Percentiles rank a stretch among this genome's conserved stretches.
These are phyloP conservation scores for Blastomyces emzantsi DNA, from an alignment of 2,329 filamentous ascomycete species.

Conservation along the genomic window DNA sequence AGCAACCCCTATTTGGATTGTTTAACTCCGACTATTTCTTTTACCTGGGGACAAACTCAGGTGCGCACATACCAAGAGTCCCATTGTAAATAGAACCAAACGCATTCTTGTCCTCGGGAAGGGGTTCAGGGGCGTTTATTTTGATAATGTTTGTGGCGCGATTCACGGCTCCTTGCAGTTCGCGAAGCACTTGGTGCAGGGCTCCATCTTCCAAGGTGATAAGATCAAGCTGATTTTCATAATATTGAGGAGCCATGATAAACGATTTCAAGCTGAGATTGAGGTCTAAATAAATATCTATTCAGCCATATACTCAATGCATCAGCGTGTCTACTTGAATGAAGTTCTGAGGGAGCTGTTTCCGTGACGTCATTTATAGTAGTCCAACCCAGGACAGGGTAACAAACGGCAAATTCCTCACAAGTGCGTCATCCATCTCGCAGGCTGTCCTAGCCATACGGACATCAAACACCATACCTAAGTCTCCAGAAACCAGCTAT, in stretches of 20 bases:
- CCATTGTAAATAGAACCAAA: slow-evolving; percentile 27
- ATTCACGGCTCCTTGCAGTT: slow-evolving; percentile 25
- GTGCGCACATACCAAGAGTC: slow-evolving; percentile 24
- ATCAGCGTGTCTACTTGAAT: background rate
- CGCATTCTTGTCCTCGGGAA: slow-evolving; percentile 18
- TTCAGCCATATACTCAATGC: background rate
- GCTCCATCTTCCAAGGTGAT: slow-evolving; percentile 16
- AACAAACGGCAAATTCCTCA: background rate
- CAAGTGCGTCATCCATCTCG: background rate
- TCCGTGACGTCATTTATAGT: background rate
- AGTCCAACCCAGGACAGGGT: too few species aligned
- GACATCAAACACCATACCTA: background rate
- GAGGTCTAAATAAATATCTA: background rate
- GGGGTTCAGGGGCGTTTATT: slow-evolving; percentile 19
- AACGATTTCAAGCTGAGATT: background rate
- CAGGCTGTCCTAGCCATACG: background rate
- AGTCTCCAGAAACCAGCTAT: background rate
- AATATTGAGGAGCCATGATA: slow-evolving; percentile 20
- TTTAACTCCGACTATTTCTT: background rate
- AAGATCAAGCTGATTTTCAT: slow-evolving; percentile 22
- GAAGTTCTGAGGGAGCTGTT: background rate
- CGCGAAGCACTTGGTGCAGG: slow-evolving; percentile 19
- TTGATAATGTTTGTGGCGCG: slow-evolving; percentile 24
- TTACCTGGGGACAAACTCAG: background rate
- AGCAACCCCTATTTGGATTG: slow-evolving; percentile 25